Base-by-base conservation (phyloP, 148 eudicot genomes). In the Selenicereus undatus region DNA sequence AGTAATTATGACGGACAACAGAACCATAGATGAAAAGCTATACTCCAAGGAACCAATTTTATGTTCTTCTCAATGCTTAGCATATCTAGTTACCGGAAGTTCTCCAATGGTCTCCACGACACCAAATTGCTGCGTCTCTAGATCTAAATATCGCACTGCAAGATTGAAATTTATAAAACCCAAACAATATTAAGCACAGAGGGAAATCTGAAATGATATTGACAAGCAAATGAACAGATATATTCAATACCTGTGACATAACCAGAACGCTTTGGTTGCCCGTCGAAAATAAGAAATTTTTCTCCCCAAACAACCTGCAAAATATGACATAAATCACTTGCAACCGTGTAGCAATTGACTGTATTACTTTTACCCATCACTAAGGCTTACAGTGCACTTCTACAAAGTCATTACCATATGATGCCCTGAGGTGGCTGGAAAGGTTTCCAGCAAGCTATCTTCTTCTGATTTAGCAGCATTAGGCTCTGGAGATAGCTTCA, bases 371-470 rank as follows among this genome's bases (percentile, higher is more conserved):
- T 27, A 36, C 71, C 35, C 17, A 8, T 66, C 32, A 13, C 27
- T 66, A n/a, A 5, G 18, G 32, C 9, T 20, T 26, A 14, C 35
- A 22, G 54, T 20, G 12, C 24, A 66, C n/a, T 32, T 18, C 39
- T 36, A 17, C 24, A 81, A 32, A 73, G 50, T 54, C 51, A 85
- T 76, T 86, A 96, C 99, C 99, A 96, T 89, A 87, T 87, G 90
- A 84, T 96, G 99, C 77, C 95, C 95, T 36, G 99, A 89, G 71
- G 87, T 89, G 39, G 99, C 86, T 22, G 95, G 93, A 82, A 95
- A 84, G 70, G 50, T 85, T 80, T 88, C 88, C 14, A 79, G 78
- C n/a, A 68, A 58, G 71, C 78, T 84, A 82, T 85, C 84, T 78
- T 90, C 84, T 79, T 87, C 85, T 73, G 76, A 77, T 22, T 81